These are phyloP conservation scores for Aspergillus viridinutans DNA, from an alignment of 2,329 filamentous ascomycete species.

Conservation along the genomic window DNA sequence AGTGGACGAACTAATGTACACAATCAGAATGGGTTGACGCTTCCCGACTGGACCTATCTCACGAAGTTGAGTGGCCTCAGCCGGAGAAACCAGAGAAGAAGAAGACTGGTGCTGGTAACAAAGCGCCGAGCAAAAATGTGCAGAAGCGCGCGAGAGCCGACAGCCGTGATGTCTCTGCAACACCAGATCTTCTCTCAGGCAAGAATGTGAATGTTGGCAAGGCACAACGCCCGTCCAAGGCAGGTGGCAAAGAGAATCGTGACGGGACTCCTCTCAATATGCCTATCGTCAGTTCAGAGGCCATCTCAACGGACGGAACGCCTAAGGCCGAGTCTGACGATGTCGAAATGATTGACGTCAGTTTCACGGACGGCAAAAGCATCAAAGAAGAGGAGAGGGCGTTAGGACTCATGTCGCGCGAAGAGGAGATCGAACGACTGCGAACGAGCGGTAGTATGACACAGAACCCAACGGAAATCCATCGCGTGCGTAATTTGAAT, in stretches of 20 bases:
- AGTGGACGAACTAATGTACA: conserved; percentile 31
- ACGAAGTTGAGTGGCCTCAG: conserved; percentile 94
- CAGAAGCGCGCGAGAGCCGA: conserved; percentile 50
- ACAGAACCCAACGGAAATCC: conserved; percentile 95
- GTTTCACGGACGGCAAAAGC: conserved; percentile 24
- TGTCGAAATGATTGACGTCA: conserved; percentile 42
- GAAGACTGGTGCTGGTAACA: conserved; percentile 59
- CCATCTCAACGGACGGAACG: conserved; percentile 36
- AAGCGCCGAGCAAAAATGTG: conserved; percentile 55
- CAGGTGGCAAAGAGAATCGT: conserved; percentile 58
- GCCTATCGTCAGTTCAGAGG: conserved; percentile 31
- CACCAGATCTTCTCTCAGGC: conserved; percentile 49
- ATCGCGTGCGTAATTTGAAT: conserved; percentile 89
- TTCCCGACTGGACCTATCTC: conserved; percentile 74
- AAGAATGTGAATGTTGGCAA: conserved; percentile 47
- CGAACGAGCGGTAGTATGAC: conserved; percentile 96
- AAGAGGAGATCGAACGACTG: conserved; percentile 94
- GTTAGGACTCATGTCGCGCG: conserved; percentile 52
- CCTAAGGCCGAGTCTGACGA: conserved; percentile 39
- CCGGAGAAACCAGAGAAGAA: conserved; percentile 86
- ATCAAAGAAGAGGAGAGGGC: conserved; percentile 38
- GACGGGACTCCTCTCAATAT: conserved; percentile 35
- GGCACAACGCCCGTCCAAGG: conserved; percentile 49
- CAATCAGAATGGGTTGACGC: conserved; percentile 78
- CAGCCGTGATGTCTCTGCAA: conserved; percentile 54